These are phyloP conservation scores for Aspergillus tamarii DNA, from an alignment of 2,329 filamentous ascomycete genomes.

Conservation along the genomic window DNA sequence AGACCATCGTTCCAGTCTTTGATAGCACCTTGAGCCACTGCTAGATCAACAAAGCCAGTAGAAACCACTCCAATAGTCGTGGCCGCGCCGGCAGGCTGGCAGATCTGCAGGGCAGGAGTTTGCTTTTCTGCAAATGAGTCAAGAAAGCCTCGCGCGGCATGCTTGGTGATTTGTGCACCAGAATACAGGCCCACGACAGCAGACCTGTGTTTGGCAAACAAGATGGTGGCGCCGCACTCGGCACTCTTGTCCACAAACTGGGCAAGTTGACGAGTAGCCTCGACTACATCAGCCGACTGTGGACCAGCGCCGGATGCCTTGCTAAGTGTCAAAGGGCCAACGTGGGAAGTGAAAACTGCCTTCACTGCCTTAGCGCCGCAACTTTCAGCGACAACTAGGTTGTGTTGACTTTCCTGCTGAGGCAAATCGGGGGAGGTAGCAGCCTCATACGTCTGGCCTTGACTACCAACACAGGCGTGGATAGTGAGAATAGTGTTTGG, in stretches of 20 bases:
- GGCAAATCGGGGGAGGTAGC: not conserved
- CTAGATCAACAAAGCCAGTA: not conserved
- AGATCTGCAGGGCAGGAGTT: not conserved
- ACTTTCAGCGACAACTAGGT: not conserved
- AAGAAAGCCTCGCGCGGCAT: not conserved
- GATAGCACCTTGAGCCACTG: not conserved
- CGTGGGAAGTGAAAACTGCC: not conserved
- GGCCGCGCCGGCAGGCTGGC: not conserved
- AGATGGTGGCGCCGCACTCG: not conserved
- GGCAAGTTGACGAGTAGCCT: not conserved
- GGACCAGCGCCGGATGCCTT: not conserved
- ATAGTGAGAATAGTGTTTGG: not conserved
- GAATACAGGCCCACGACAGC: slow-evolving; percentile 1
- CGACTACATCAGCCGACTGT: not conserved
- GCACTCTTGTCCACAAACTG: not conserved
- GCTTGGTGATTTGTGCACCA: not conserved
- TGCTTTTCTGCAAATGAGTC: not conserved
- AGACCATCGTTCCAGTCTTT: not conserved
- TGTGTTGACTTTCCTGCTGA: not conserved
- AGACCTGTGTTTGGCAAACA: not conserved
- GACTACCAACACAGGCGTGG: not conserved
- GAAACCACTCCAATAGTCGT: not conserved
- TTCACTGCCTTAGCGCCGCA: not conserved
- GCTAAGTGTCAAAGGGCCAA: not conserved
- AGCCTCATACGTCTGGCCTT: not conserved